Evolutionary conservation across 306 rosid genomes (phyloP), one percentile per base, ranked within the genome.

Genomic region (Trifolium fragiferum): DNA sequence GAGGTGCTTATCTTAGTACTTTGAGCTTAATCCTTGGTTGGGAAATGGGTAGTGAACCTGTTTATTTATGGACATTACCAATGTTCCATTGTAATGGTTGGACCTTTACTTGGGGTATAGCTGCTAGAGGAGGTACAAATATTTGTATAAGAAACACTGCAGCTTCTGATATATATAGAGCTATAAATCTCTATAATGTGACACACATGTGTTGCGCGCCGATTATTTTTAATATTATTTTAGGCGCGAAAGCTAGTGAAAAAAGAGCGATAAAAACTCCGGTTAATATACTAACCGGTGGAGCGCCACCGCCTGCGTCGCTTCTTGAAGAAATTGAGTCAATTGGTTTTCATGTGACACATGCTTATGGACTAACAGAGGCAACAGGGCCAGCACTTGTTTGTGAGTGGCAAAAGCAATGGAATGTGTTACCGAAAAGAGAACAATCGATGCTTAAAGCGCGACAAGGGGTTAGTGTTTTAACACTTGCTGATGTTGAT

Each of bases 161-260:
- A 0, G 96, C 98, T 1, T 2, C 5, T 8, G 86, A 93, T 64
- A 93, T 93, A 15, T 88, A 85, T 78, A 76, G 76, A 0, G 90
- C 67, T 81, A 83, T 93, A 11, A 64, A 44, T 5, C 35, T 68
- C 32, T 92, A 91, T 60, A 67, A 76, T 1, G 98, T 89, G 19
- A 91, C 98, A 3, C 98, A 91, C 77, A 93, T 93, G 98, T 93
- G 98, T 53, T 93, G 97, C 5, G 98, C 98, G 0, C 98, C 98
- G 0, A 88, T 93, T 7, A 68, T 93, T 7, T 93, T 93, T 83
- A 89, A 86, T 78, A 82, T 90, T 55, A 79, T 93, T 11, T 67
- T 93, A 0, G 92, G 85, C 3, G 92, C 93, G 1, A 81, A 86
- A 9, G 32, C 61, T 1, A 57, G 57, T 0, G 91, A 88, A 1